Conservation (phyloP, 805 yeast species). For the Priceomyces medius region DNA sequence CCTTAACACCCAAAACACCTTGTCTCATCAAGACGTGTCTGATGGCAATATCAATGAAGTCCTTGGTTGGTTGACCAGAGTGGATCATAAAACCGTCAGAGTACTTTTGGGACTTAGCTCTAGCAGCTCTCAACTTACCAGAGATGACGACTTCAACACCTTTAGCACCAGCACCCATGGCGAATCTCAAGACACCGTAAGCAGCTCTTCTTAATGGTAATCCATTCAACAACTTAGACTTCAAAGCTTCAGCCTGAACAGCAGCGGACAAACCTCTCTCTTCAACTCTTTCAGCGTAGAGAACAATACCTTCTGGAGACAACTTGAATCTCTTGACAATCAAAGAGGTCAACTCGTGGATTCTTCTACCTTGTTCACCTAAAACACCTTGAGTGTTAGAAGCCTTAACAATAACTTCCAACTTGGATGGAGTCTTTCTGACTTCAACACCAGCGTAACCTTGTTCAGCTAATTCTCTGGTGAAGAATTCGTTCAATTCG, state of each 20-base stretch:
- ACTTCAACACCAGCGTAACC: conserved; percentile 99
- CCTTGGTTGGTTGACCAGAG: conserved; percentile 99
- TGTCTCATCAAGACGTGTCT: conserved; percentile 99
- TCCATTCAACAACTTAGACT: conserved; percentile 97
- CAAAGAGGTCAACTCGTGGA: conserved; percentile 96
- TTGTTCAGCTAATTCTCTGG: conserved; percentile 99
- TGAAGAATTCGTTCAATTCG: conserved; percentile 99
- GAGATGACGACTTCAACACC: conserved; percentile 99
- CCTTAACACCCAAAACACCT: conserved; percentile 99
- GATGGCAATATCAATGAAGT: conserved; percentile 97
- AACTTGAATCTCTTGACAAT: conserved; percentile 98
- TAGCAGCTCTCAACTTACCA: conserved; percentile 99
- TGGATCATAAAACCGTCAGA: conserved; percentile 99
- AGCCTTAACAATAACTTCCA: conserved; percentile 98
- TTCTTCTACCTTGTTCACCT: conserved; percentile 99
- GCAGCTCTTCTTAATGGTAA: conserved; percentile 99
- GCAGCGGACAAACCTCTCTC: conserved; percentile 99
- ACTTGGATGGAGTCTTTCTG: conserved; percentile 96
- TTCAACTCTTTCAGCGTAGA: conserved; percentile 98
- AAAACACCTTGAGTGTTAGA: conserved; percentile 97
- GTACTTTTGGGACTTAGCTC: conserved; percentile 99
- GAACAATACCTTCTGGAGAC: conserved; percentile 87
- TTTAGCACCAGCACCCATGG: conserved; percentile 99
- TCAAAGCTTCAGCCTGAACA: conserved; percentile 99
- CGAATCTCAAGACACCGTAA: conserved; percentile 99